phyloP scores from a whole-genome alignment of 129 eudicot species.

The Silybum marianum region DNA sequence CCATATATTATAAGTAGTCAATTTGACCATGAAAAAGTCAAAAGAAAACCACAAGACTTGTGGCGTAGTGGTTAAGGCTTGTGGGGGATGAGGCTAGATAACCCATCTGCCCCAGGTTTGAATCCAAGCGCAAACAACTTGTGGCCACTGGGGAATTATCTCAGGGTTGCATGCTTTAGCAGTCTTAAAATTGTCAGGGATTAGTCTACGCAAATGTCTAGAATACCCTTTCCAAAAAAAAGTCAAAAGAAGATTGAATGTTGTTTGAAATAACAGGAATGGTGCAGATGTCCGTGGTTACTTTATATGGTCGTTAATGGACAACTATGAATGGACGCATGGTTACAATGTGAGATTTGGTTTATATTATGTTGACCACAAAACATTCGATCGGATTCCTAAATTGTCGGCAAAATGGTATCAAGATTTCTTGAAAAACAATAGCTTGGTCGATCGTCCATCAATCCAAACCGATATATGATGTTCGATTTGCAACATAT shows the following conservation, averaged over 20 bases:
- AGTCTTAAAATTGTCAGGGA: too few species aligned
- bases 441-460: slow-evolving; percentile 23
- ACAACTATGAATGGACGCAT: slow-evolving; percentile 67
- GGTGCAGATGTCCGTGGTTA: slow-evolving; percentile 92
- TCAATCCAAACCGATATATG: slow-evolving; percentile 2
- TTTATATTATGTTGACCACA: slow-evolving; percentile 55
- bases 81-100: too few species aligned
- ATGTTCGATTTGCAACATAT: slow-evolving; percentile 8
- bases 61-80: too few species aligned
- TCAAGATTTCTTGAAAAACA: slow-evolving; percentile 53
- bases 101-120: too few species aligned
- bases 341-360: slow-evolving; percentile 68
- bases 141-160: too few species aligned
- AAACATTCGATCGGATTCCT: slow-evolving; percentile 59
- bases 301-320: slow-evolving; percentile 79
- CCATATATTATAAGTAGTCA: slow-evolving; percentile 14
- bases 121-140: too few species aligned
- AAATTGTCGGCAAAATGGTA: slow-evolving; percentile 78
- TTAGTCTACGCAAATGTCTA: too few species aligned
- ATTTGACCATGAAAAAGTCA: slow-evolving; percentile 10
- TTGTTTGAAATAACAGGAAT: slow-evolving; percentile 36
- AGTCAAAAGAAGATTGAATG: not conserved
- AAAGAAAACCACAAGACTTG: too few species aligned
- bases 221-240: too few species aligned
- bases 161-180: too few species aligned